Conservation (phyloP, 192 early-diverging fungal species). For the Phlyctochytrium planicorne region DNA sequence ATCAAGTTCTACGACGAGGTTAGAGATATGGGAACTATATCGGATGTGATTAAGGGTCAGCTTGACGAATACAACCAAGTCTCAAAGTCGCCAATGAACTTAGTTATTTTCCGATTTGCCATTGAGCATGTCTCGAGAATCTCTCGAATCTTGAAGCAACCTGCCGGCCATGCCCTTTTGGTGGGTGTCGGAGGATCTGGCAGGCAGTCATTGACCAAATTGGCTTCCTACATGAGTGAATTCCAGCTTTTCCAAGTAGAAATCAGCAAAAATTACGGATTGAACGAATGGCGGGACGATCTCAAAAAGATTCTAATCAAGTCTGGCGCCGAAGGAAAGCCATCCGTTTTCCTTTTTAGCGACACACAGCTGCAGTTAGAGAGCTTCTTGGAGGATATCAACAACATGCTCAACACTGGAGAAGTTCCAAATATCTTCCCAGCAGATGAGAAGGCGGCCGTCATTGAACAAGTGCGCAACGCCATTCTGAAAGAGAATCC, state of each 20-base stretch:
- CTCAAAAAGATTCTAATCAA: constrained; percentile 55
- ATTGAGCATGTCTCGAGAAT: constrained; percentile 61
- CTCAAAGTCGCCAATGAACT: constrained; percentile 56
- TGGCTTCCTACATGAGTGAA: constrained; percentile 59
- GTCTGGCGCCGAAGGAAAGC: constrained; percentile 53
- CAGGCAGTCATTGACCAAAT: constrained; percentile 52
- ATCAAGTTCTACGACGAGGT: constrained; percentile 54
- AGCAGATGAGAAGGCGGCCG: constrained; percentile 58
- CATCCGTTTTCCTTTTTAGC: constrained; percentile 56
- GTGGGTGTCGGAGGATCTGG: constrained; percentile 61
- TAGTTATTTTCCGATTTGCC: constrained; percentile 61
- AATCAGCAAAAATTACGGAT: constrained; percentile 57
- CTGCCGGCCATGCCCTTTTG: constrained; percentile 55
- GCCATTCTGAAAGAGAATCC: constrained; percentile 52
- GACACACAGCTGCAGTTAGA: constrained; percentile 59
- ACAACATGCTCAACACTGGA: constrained; percentile 65
- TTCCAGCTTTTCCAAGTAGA: constrained; percentile 58
- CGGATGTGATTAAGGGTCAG: constrained; percentile 49
- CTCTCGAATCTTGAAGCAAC: constrained; percentile 58
- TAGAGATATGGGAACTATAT: constrained; percentile 41
- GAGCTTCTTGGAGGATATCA: constrained; percentile 61
- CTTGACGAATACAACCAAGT: constrained; percentile 63
- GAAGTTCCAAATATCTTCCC: constrained; percentile 63
- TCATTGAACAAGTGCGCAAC: constrained; percentile 50
- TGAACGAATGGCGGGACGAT: constrained; percentile 61